Percentiles rank a stretch among this genome's conserved stretches.
These are phyloP conservation scores for Podospora conica DNA, from an alignment of 495 filamentous ascomycete species.

Conservation along the genomic window DNA sequence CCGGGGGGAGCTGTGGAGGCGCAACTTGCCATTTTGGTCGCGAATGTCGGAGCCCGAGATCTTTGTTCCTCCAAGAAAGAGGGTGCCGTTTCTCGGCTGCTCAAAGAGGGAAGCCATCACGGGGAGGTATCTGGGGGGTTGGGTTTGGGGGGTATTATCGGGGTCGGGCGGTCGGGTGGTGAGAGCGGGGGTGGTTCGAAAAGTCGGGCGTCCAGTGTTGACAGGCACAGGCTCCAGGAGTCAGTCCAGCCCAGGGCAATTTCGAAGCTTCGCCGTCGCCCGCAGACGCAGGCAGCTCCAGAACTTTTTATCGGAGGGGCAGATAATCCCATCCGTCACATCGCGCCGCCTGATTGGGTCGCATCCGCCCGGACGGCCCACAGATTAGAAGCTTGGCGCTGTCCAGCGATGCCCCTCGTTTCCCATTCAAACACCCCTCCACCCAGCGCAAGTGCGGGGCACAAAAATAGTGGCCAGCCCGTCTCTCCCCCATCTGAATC, in stretches of 20 bases:
- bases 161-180: not conserved
- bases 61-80: slow-evolving; percentile 91
- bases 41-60: slow-evolving; percentile 91
- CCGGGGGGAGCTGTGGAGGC: not conserved
- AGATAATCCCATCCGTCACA: slow-evolving; percentile 23
- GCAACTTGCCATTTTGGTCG: slow-evolving; percentile 80
- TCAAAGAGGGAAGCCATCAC: slow-evolving; percentile 86
- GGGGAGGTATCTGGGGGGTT: not conserved
- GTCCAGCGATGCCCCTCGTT: slow-evolving; percentile 24
- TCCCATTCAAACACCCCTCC: not conserved
- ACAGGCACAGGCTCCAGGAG: slow-evolving; percentile 16
- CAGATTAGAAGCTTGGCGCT: slow-evolving; percentile 8
- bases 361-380: not conserved
- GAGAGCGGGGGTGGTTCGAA: slow-evolving; percentile 5
- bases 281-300: slow-evolving; percentile 18
- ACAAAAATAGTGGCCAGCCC: slow-evolving; percentile 17
- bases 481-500: slow-evolving; percentile 4
- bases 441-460: slow-evolving; percentile 20
- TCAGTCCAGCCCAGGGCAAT: slow-evolving; percentile 21
- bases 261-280: slow-evolving; percentile 19
- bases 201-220: slow-evolving; percentile 17
- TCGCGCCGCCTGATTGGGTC: slow-evolving; percentile 12
- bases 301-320: slow-evolving; percentile 31
- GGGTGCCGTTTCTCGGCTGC: slow-evolving; percentile 78
- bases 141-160: not conserved